A percentile compares a stretch with the other conserved stretches of the same genome.
Evolutionary conservation across 2,329 filamentous ascomycete species (phyloP).

Genomic region (Chrysosporium keratinophilum): DNA sequence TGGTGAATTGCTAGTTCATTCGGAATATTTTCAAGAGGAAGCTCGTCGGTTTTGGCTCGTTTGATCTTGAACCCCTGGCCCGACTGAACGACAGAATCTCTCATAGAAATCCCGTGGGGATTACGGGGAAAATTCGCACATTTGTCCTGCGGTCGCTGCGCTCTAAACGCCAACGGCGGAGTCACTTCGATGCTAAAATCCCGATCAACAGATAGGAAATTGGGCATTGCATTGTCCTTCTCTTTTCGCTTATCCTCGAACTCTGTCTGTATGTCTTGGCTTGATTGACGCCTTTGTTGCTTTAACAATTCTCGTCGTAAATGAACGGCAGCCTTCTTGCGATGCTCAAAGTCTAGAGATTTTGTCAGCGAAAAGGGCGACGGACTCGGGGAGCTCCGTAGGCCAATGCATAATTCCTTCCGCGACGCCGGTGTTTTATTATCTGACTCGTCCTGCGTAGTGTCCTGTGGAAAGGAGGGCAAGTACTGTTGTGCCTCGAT

Average conservation of each 20-base stretch:
- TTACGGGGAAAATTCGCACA: background rate
- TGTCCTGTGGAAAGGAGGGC: background rate
- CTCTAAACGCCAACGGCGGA: background rate
- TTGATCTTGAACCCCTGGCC: slow-evolving; percentile 10
- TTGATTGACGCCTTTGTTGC: background rate
- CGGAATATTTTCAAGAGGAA: slow-evolving; percentile 26
- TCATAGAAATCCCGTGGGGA: background rate
- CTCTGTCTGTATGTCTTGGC: background rate
- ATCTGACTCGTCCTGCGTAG: background rate
- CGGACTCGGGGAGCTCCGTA: slow-evolving; percentile 7
- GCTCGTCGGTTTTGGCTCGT: slow-evolving; percentile 17
- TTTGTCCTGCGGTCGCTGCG: background rate
- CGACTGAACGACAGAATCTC: background rate
- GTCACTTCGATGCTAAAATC: background rate
- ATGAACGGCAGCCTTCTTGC: slow-evolving; percentile 29
- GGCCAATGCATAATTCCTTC: slow-evolving; percentile 1
- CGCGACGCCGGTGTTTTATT: background rate
- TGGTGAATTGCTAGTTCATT: slow-evolving; percentile 20
- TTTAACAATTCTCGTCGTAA: slow-evolving; percentile 19
- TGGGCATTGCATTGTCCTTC: background rate
- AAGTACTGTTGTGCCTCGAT: background rate
- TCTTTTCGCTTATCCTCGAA: background rate
- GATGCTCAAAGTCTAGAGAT: slow-evolving; percentile 32
- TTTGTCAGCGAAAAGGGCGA: slow-evolving; percentile 16
- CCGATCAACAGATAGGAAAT: background rate